These are phyloP conservation scores for Huntiella moniliformis DNA, from an alignment of 2,329 filamentous ascomycete species.

Conservation along the genomic window DNA sequence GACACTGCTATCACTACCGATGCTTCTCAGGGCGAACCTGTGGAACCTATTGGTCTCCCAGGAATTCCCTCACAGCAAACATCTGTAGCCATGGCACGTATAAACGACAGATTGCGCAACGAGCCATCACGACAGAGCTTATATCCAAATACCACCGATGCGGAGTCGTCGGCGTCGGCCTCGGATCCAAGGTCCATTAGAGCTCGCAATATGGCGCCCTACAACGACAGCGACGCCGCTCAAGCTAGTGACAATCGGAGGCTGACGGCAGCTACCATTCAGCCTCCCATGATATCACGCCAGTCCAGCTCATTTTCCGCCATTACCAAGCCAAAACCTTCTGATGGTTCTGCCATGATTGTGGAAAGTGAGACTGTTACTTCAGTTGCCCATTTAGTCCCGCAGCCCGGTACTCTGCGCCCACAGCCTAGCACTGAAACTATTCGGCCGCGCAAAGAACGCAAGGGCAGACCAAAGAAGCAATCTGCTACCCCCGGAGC, in stretches of 20 bases:
- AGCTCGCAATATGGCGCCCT: background rate
- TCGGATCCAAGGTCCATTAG: conserved; percentile 3
- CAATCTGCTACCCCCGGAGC: conserved; percentile 54
- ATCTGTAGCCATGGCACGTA: conserved; percentile 31
- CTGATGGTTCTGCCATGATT: conserved; percentile 76
- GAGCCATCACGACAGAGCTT: background rate
- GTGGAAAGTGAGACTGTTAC: conserved; percentile 93
- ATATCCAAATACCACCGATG: conserved; percentile 1
- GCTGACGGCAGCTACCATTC: conserved; percentile 21
- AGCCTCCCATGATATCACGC: conserved; percentile 36
- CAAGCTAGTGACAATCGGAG: conserved; percentile 25
- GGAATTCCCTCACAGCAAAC: conserved; percentile 39
- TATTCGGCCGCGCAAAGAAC: conserved; percentile 83
- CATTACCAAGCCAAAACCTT: conserved; percentile 47
- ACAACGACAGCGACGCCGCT: conserved; percentile 44
- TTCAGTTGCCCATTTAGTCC: conserved; percentile 64
- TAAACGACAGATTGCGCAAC: conserved; percentile 27
- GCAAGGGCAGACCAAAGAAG: conserved; percentile 63
- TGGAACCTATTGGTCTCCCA: conserved; percentile 71
- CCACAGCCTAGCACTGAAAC: conserved; percentile 88
- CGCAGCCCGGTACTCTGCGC: conserved; percentile 46
- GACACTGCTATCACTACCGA: conserved; percentile 17
- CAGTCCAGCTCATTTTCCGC: conserved; percentile 48
- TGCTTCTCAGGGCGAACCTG: conserved; percentile 48
- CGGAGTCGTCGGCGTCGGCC: conserved; percentile 5